Conservation (phyloP, 108 stramenopile genomes). For the Aurantiochytrium sp. region DNA sequence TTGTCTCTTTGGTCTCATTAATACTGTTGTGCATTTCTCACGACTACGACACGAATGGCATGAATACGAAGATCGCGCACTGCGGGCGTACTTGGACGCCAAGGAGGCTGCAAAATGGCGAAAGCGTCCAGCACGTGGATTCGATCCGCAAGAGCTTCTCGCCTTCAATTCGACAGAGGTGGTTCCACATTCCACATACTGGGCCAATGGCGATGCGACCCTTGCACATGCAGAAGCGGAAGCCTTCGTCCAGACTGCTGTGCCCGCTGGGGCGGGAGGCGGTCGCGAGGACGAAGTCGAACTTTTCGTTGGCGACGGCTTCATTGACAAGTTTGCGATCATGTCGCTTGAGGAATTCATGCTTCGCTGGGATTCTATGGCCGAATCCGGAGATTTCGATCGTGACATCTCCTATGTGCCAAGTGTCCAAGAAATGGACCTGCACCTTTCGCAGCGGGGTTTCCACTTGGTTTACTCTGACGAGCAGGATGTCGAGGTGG, state of each 20-base stretch:
- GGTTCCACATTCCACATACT: neutral
- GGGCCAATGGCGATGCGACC: no score
- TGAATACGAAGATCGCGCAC: neutral
- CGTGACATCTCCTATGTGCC: neutral
- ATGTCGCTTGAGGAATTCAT: neutral
- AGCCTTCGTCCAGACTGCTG: neutral
- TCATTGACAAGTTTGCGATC: neutral
- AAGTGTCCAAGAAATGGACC: neutral
- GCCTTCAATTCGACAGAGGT: neutral
- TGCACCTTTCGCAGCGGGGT: neutral
- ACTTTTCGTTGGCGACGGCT: neutral
- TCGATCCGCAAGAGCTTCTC: neutral
- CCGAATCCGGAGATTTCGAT: neutral
- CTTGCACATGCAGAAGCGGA: neutral
- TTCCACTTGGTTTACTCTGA: neutral
- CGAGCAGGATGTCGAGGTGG: neutral
- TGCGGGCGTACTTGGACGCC: neutral
- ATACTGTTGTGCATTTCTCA: neutral
- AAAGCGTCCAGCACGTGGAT: neutral
- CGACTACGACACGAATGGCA: neutral
- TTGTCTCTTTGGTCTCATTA: neutral
- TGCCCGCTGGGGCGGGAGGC: neutral
- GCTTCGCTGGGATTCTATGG: slow-evolving; percentile 1
- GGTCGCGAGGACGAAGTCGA: neutral
- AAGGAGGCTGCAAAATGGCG: neutral